Conservation (phyloP, 1,284 basidiomycete species). For the Pseudozyma tsukubaensis region DNA sequence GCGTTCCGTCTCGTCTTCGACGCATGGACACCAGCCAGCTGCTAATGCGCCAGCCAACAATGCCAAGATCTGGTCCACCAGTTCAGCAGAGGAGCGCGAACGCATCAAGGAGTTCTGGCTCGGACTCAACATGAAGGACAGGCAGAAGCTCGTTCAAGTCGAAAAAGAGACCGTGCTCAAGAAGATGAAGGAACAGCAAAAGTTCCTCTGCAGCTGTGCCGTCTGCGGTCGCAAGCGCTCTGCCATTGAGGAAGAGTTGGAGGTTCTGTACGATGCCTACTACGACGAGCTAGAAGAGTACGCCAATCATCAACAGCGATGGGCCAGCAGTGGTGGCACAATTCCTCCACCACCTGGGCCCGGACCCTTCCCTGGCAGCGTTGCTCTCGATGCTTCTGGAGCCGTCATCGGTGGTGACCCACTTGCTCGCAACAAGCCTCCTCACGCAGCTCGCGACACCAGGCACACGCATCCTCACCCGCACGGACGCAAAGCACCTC, state of each 20-base stretch:
- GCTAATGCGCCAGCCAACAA: constrained; percentile 25
- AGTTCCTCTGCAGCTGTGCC: constrained; percentile 92
- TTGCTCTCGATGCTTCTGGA: constrained; percentile 87
- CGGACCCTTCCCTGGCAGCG: constrained; percentile 96
- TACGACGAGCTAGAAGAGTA: constrained; percentile 99
- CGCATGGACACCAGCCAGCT: constrained; percentile 39
- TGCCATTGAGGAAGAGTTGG: constrained; percentile 98
- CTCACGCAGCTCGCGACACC: constrained; percentile 25
- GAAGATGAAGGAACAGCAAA: constrained; percentile 99
- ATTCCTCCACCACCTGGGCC: constrained; percentile 92
- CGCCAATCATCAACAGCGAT: constrained; percentile 95
- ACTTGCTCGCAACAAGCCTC: constrained; percentile 61
- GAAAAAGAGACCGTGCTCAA: constrained; percentile 96
- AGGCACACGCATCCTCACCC: constrained; percentile 52
- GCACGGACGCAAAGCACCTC: constrained; percentile 36
- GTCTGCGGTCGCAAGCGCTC: constrained; percentile 96
- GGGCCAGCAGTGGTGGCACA: constrained; percentile 84
- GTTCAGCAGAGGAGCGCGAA: constrained; percentile 89
- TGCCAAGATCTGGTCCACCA: constrained; percentile 74
- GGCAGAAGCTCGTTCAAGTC: constrained; percentile 88
- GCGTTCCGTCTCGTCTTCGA: constrained; percentile 71
- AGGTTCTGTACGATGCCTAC: constrained; percentile 99
- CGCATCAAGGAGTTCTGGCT: constrained; percentile 98
- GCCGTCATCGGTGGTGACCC: constrained; percentile 80
- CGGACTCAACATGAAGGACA: constrained; percentile 85